phyloP scores from a whole-genome alignment of 768 basidiomycete genomes.

The Dendrothele bispora region DNA sequence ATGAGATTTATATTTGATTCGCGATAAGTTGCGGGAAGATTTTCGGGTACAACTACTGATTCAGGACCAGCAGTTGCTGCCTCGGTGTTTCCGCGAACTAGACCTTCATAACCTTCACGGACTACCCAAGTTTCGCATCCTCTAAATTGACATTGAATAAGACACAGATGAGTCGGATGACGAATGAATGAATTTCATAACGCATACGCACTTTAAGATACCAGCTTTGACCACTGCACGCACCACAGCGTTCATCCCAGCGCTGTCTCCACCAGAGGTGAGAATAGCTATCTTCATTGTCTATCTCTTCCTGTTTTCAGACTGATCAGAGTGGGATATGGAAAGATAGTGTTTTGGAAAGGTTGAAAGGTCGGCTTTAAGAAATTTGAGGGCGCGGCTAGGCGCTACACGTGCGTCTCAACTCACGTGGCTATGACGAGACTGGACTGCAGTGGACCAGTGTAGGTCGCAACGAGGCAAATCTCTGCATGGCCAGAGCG shows the following conservation, averaged over 20 bases:
- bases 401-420: no score
- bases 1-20: conserved; percentile 42
- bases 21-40: conserved; percentile 16
- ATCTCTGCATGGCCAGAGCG: no score
- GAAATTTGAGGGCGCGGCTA: no score
- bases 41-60: conserved; percentile 3
- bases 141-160: no score
- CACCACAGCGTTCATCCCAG: conserved; percentile 96
- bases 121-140: conserved; percentile 96
- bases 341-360: no score
- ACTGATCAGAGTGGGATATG: no score
- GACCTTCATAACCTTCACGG: conserved; percentile 97
- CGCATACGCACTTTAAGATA: conserved; percentile 72
- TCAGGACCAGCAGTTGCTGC: background rate
- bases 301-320: no score
- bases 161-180: conserved; percentile 1
- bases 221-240: conserved; percentile 91
- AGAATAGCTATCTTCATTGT: conserved; percentile 89
- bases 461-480: no score
- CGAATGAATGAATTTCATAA: background rate
- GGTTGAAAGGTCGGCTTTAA: no score
- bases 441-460: no score
- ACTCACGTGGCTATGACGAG: background rate
- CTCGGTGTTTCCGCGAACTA: conserved; percentile 76
- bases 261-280: conserved; percentile 96